Conservation (phyloP, 805 yeast genomes). For the Wickerhamomyces canadensis region DNA sequence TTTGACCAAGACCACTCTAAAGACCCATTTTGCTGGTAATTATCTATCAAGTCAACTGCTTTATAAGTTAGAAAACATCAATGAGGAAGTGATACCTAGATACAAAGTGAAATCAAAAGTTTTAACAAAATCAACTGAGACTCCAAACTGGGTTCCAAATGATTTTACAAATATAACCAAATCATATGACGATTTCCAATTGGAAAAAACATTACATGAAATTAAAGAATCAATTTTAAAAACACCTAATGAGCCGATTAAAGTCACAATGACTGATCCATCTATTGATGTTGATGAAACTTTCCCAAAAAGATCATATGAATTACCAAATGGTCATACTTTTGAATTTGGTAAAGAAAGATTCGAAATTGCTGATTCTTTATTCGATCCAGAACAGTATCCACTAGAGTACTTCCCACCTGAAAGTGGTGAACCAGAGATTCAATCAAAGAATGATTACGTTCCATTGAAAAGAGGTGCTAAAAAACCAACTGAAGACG, state of each 20-base stretch:
- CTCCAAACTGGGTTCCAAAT: slow-evolving; percentile 27
- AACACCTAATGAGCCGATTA: slow-evolving; percentile 38
- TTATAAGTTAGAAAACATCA: slow-evolving; percentile 32
- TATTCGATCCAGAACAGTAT: slow-evolving; percentile 57
- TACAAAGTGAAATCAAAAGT: slow-evolving; percentile 47
- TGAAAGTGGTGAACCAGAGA: slow-evolving; percentile 49
- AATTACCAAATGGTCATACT: slow-evolving; percentile 72
- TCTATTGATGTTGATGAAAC: slow-evolving; percentile 21
- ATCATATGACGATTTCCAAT: slow-evolving; percentile 53
- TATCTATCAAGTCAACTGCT: slow-evolving; percentile 52
- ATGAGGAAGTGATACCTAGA: slow-evolving; percentile 35
- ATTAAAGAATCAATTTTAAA: slow-evolving; percentile 69
- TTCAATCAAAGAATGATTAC: slow-evolving; percentile 50
- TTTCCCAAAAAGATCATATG: slow-evolving; percentile 45
- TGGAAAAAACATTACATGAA: slow-evolving; percentile 54
- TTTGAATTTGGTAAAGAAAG: slow-evolving; percentile 57
- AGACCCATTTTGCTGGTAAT: slow-evolving; percentile 70
- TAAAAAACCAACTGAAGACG: slow-evolving; percentile 29
- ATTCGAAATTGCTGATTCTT: slow-evolving; percentile 60
- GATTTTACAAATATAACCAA: slow-evolving; percentile 19
- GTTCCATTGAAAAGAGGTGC: slow-evolving; percentile 63
- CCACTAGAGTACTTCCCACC: slow-evolving; percentile 31
- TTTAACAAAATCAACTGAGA: slow-evolving; percentile 24
- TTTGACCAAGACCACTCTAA: slow-evolving; percentile 59
- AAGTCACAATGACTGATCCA: slow-evolving; percentile 12